Evolutionary conservation across 2,329 filamentous ascomycete species (phyloP), one percentile per base, ranked within the genome.

Genomic region (Exophiala lecanii-corni): DNA sequence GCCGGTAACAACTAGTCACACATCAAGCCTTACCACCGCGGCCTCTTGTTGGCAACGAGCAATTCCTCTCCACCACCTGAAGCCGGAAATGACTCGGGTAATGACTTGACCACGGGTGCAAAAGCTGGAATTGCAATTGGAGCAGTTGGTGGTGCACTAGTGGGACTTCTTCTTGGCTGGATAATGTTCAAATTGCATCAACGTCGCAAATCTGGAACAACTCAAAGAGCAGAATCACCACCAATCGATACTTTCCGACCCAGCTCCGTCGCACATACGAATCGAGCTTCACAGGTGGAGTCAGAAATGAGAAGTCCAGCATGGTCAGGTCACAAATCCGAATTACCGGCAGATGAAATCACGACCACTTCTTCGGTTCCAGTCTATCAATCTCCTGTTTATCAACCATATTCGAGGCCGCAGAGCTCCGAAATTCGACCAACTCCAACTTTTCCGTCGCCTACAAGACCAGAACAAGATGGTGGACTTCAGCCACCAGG

Each of bases 271-370:
- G n/a, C n/a, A n/a, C n/a, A n/a, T n/a, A n/a, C n/a, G n/a, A n/a
- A n/a, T n/a, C n/a, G n/a, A n/a, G 12, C 23, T 12, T 12, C 28
- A 26, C 28, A 41, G 16, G 31, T 21, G 9, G 39, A 49, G 20
- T 23, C 39, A 9, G 49, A 49, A 6, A 36, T 51, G 39, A 33
- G 45, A 35, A 53, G 49, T 25, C 44, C 50, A 5, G 41, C 48
- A 9, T 54, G 52, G 48, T 46, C 47, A 12, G 47, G 49, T 31
- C 47, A 54, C 41, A 55, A 52, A 33, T 51, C 53, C 4, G 54
- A 56, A 44, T 41, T 55, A 12, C 43, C 52, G 4, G 50, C 48
- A 9, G 42, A 50, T 25, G 50, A 47, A 23, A 45, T 23, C 36
- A 39, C 38, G 17, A 37, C 45, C 17, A 31, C 16, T 16, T 19